Conservation (phyloP, 495 filamentous ascomycete genomes). For the Cercophora sp. region DNA sequence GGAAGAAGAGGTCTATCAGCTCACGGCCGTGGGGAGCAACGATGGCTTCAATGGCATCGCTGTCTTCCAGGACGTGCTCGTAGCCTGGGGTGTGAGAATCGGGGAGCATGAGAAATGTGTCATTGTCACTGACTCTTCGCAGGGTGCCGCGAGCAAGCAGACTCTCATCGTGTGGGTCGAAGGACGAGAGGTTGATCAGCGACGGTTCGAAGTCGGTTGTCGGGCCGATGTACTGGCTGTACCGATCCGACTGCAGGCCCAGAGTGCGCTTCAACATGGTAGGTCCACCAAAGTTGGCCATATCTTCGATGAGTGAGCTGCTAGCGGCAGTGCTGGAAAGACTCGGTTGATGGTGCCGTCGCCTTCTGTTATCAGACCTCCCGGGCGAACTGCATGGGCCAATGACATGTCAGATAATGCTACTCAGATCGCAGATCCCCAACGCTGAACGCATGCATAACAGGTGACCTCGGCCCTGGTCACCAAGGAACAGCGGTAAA, state of each 20-base stretch:
- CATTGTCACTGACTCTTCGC: constrained; percentile 73
- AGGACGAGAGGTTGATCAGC: constrained; percentile 65
- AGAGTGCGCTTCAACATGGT: constrained; percentile 61
- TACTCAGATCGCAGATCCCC: constrained; percentile 6
- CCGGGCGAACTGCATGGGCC: constrained; percentile 47
- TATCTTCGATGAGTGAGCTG: constrained; percentile 54
- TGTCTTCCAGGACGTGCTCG: constrained; percentile 58
- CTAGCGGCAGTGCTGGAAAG: constrained; percentile 51
- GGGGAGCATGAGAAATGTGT: constrained; percentile 78
- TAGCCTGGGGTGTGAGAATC: constrained; percentile 60
- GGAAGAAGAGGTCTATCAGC: constrained; percentile 83
- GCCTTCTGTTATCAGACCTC: constrained; percentile 50
- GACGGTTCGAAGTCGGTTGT: constrained; percentile 72
- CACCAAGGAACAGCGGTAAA: constrained; percentile 2
- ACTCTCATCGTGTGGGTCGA: constrained; percentile 70
- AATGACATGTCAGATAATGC: constrained; percentile 42
- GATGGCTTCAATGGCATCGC: constrained; percentile 76
- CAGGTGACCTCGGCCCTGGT: background rate
- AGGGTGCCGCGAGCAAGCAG: constrained; percentile 63
- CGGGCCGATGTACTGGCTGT: constrained; percentile 62
- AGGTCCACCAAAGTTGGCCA: constrained; percentile 58
- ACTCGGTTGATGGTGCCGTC: constrained; percentile 49
- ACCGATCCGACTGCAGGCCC: constrained; percentile 56
- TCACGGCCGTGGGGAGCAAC: constrained; percentile 77
- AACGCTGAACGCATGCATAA: constrained; percentile 8